phyloP scores from a whole-genome alignment of 257 asterid genomes.

The Solanum verrucosum region DNA sequence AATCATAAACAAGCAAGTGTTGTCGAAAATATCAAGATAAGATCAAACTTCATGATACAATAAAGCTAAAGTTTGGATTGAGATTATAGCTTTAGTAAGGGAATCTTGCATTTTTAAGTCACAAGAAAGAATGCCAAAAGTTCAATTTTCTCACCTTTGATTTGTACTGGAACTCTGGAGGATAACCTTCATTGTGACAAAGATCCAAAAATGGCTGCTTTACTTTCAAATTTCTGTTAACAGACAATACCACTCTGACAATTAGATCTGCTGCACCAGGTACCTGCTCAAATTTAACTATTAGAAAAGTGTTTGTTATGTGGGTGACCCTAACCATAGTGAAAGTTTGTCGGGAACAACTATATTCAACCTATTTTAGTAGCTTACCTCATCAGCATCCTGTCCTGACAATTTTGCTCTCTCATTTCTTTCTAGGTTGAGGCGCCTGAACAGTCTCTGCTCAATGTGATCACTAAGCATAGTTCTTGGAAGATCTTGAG shows the following conservation, averaged over 20 bases:
- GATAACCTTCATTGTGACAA: constrained; percentile 42
- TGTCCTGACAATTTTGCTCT: constrained; percentile 41
- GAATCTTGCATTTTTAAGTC: neutral
- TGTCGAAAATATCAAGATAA: neutral
- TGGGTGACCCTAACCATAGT: neutral
- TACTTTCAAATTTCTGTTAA: constrained; percentile 43
- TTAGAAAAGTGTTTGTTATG: neutral
- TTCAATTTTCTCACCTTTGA: constrained; percentile 46
- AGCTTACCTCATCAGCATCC: constrained; percentile 44
- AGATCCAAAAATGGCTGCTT: constrained; percentile 53
- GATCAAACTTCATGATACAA: neutral
- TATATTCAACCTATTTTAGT: neutral
- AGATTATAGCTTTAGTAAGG: neutral
- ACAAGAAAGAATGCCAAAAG: neutral
- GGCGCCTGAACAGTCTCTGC: constrained; percentile 43
- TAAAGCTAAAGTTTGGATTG: neutral
- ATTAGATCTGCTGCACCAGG: constrained; percentile 54
- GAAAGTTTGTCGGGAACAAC: neutral
- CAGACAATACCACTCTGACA: constrained; percentile 60
- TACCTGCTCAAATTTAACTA: constrained; percentile 29
- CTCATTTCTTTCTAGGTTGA: constrained; percentile 45
- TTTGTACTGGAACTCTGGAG: constrained; percentile 53
- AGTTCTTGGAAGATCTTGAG: constrained; percentile 61
- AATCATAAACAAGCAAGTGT: neutral
- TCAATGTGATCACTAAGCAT: constrained; percentile 63